Percentiles rank a stretch among this genome's conserved stretches.
Conservation (phyloP, 2,329 filamentous ascomycete species). For the Cercospora zeae-maydis region DNA sequence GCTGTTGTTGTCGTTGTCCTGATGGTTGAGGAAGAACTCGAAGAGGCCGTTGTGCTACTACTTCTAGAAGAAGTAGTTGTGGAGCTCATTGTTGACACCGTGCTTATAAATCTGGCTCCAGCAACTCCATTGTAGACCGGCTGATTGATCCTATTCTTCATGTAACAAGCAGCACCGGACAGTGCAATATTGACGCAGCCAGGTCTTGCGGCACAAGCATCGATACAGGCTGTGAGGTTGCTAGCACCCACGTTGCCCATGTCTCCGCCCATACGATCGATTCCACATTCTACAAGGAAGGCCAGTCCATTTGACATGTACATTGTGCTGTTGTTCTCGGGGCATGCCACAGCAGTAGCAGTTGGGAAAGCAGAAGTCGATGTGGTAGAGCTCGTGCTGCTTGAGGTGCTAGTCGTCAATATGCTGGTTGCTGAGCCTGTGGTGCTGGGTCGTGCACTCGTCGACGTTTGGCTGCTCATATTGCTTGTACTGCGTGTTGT, state of each 20-base stretch:
- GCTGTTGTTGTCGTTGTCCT: neutral
- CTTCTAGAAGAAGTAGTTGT: neutral
- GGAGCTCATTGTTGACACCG: conserved; percentile 2
- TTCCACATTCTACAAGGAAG: conserved; percentile 30
- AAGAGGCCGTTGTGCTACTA: neutral
- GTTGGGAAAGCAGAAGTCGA: conserved; percentile 8
- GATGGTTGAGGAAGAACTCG: neutral
- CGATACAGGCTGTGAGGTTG: conserved; percentile 32
- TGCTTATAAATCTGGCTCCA: conserved; percentile 29
- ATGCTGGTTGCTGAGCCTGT: neutral
- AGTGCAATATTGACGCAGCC: conserved; percentile 36
- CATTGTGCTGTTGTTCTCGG: conserved; percentile 22
- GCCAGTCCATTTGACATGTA: conserved; percentile 21
- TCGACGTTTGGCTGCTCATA: neutral
- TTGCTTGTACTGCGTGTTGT: conserved; percentile 7
- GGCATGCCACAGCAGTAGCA: conserved; percentile 20
- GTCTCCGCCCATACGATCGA: conserved; percentile 34
- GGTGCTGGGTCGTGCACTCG: neutral
- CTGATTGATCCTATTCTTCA: conserved; percentile 32
- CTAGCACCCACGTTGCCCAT: conserved; percentile 24
- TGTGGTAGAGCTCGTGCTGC: neutral
- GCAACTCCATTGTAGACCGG: conserved; percentile 24
- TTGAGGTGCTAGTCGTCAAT: neutral
- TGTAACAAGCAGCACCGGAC: conserved; percentile 33
- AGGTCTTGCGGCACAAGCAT: conserved; percentile 29